Base-by-base conservation (phyloP, 2,329 filamentous ascomycete genomes). In the Penicillium sp. region DNA sequence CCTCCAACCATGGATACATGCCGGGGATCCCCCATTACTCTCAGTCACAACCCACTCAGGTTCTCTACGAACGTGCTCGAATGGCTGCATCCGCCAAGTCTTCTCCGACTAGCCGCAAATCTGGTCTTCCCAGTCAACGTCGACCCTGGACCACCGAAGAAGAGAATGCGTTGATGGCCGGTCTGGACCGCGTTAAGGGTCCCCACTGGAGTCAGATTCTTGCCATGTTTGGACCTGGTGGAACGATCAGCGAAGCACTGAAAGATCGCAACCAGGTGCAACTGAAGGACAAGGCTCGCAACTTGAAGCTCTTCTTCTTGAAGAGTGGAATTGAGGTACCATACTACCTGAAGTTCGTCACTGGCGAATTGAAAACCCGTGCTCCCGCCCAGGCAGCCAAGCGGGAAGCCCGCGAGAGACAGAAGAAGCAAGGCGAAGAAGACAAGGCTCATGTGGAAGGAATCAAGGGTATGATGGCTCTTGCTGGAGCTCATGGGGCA, bases 191-290 rank as follows among this genome's bases (percentile, higher is more conserved):
- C 70, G 91, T 96, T 44, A 91, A 92, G 69, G 91, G 91, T 0
- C 91, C 91, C 17, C 91, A 96, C 67, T 96, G 91, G 91, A 93
- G 89, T 63, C 91, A 96, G 69, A 96, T 96, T 44, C 78, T 96
- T 12, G 87, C 87, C 1, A 82, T 96, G 40, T 96, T 93, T 69
- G 91, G 91, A 0, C 82, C 85, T 0, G 88, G 88, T 40, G 91
- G 91, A 5, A 88, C 87, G 0, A 84, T 93, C 25, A 92, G 86
- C 44, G 88, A 93, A 64, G 88, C 93, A 25, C 80, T 96, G 19
- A 93, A 92, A 64, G 91, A 96, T 69, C 84, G 91, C 33, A 95
- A 91, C 42, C 91, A 96, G 68, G 91, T 96, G 0, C 91, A 96
- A 69, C 80, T 96, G 12, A 96, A 96, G 72, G 91, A 96, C 69